These are phyloP conservation scores for Lonicera japonica DNA, from an alignment of 129 eudicot genomes.

Conservation along the genomic window DNA sequence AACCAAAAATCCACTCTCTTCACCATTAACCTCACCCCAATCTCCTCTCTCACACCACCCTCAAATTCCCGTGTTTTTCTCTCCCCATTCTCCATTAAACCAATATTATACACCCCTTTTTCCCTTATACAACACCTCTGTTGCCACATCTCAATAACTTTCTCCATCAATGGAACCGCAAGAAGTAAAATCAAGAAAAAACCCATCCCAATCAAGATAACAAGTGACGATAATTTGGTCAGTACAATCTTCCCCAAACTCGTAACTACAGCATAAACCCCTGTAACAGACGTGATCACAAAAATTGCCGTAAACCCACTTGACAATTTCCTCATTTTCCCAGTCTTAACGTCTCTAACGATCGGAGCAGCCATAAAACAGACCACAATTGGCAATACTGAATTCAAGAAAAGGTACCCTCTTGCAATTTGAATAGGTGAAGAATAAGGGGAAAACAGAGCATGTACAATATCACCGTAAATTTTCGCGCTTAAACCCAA, in stretches of 20 bases:
- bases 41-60: constrained; percentile 32
- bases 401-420: constrained; percentile 55
- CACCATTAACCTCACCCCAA: constrained; percentile 50
- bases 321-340: constrained; percentile 30
- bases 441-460: constrained; percentile 9
- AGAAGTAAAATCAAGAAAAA: constrained; percentile 50
- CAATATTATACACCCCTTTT: constrained; percentile 25
- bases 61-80: constrained; percentile 15
- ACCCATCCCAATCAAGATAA: constrained; percentile 32
- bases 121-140: constrained; percentile 51
- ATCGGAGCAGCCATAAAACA: constrained; percentile 43
- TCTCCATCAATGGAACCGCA: constrained; percentile 53
- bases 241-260: constrained; percentile 28
- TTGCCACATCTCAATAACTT: constrained; percentile 32
- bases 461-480: constrained; percentile 48
- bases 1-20: constrained; percentile 76
- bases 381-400: constrained; percentile 59
- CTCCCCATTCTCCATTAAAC: constrained; percentile 17
- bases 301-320: constrained; percentile 50
- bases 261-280: constrained; percentile 47
- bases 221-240: constrained; percentile 8
- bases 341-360: constrained; percentile 22
- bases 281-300: constrained; percentile 48
- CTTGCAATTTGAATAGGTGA: constrained; percentile 23
- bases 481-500: constrained; percentile 73